Conservation (phyloP, 2,329 filamentous ascomycete genomes). For the Pseudocercospora fuligena region DNA sequence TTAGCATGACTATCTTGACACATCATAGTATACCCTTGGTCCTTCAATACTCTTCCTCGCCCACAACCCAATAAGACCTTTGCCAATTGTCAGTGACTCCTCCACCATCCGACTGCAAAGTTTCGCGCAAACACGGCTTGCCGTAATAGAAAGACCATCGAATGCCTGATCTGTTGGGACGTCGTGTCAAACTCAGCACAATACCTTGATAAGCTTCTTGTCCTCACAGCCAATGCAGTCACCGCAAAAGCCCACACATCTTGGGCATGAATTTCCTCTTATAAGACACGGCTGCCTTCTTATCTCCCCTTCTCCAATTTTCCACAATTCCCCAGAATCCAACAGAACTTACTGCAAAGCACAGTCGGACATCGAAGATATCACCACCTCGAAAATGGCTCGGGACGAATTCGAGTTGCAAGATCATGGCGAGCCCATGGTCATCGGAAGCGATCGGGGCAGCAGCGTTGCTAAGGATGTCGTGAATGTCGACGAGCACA, state of each 20-base stretch:
- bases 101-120: not conserved
- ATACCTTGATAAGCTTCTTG: not conserved
- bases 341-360: not conserved
- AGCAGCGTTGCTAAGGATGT: not conserved
- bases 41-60: not conserved
- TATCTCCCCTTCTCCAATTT: constrained; percentile 1
- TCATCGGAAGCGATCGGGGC: not conserved
- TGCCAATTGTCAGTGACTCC: not conserved
- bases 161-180: not conserved
- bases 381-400: not conserved
- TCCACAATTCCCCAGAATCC: not conserved
- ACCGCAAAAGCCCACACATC: not conserved
- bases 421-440: not conserved
- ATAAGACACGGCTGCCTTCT: not conserved
- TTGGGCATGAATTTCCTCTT: not conserved
- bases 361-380: not conserved
- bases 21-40: not conserved
- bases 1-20: not conserved
- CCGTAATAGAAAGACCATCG: not conserved
- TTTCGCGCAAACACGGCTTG: not conserved
- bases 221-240: constrained; percentile 2
- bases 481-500: not conserved
- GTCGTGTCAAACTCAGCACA: not conserved
- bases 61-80: not conserved
- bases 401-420: not conserved